Conservation (phyloP, 2,329 filamentous ascomycete genomes). For the Mollisia scopiformis region DNA sequence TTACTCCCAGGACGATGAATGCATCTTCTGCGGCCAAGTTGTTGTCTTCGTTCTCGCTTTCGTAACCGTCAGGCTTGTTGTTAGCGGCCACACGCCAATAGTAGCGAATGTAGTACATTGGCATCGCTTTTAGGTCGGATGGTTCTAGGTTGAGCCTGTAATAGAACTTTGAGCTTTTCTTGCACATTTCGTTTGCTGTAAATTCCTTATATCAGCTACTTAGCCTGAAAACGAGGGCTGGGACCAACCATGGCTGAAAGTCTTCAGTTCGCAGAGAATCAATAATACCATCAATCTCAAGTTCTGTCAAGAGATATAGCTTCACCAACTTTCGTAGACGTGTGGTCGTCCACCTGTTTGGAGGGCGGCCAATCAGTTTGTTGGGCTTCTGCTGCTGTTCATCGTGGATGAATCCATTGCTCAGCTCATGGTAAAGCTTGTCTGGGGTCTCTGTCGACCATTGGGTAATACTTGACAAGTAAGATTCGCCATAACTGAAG, state of each 20-base stretch:
- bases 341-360: not conserved
- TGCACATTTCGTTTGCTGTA: constrained; percentile 8
- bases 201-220: not conserved
- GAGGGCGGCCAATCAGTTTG: constrained; percentile 1
- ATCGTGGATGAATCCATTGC: too few relatives aligned
- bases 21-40: not conserved
- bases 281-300: constrained; percentile 6
- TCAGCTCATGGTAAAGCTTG: not conserved
- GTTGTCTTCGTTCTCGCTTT: not conserved
- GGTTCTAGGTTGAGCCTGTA: constrained; percentile 4
- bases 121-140: constrained; percentile 9
- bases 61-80: not conserved
- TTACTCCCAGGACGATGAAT: too few relatives aligned
- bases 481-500: constrained; percentile 3
- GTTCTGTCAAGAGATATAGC: constrained; percentile 7
- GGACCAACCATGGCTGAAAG: constrained; percentile 4
- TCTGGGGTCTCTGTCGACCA: not conserved
- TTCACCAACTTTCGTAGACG: constrained; percentile 4
- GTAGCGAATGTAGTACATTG: not conserved
- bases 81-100: not conserved
- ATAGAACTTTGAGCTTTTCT: constrained; percentile 4
- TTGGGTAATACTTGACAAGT: not conserved
- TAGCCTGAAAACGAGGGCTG: not conserved
- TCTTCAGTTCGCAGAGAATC: constrained; percentile 1
- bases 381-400: not conserved